Conservation (phyloP, 2,329 filamentous ascomycete species). For the Trichothecium sympodiale region DNA sequence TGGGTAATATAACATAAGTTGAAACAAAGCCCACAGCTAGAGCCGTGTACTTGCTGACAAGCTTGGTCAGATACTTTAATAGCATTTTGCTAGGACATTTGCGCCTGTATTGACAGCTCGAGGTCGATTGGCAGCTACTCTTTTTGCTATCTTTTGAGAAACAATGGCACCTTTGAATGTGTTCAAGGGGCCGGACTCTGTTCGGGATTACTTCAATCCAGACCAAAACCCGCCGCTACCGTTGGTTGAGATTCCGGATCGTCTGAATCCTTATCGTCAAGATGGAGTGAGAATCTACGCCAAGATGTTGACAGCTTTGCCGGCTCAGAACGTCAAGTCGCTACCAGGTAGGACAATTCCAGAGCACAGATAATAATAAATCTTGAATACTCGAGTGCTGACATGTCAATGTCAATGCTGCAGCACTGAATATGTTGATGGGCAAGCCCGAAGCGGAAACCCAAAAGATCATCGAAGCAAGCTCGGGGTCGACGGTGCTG, state of each 20-base stretch:
- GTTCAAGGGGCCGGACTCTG: conserved; percentile 44
- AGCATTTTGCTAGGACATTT: too few species aligned
- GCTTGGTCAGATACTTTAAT: too few species aligned
- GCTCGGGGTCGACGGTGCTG: conserved; percentile 50
- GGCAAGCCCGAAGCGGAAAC: conserved; percentile 28
- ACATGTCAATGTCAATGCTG: conserved; percentile 8
- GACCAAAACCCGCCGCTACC: conserved; percentile 37
- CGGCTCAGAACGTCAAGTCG: conserved; percentile 54
- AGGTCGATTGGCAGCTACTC: too few species aligned
- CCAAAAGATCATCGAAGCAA: conserved; percentile 46
- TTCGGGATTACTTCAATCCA: conserved; percentile 25
- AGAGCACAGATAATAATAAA: not conserved
- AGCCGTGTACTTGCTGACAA: too few species aligned
- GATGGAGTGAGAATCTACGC: conserved; percentile 6
- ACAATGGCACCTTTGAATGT: conserved; percentile 30
- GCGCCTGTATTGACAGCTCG: too few species aligned
- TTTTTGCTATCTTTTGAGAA: too few species aligned
- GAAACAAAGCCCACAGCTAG: too few species aligned
- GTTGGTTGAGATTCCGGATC: conserved; percentile 47
- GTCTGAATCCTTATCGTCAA: conserved; percentile 9
- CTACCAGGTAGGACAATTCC: conserved; percentile 45
- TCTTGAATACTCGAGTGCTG: too few species aligned
- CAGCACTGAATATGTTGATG: conserved; percentile 38
- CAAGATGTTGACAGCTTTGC: conserved; percentile 53
- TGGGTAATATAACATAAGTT: too few species aligned